A percentile compares a stretch with the other conserved stretches of the same genome.
Conservation (phyloP, 1,284 basidiomycete species). For the Trametes polyzona region DNA sequence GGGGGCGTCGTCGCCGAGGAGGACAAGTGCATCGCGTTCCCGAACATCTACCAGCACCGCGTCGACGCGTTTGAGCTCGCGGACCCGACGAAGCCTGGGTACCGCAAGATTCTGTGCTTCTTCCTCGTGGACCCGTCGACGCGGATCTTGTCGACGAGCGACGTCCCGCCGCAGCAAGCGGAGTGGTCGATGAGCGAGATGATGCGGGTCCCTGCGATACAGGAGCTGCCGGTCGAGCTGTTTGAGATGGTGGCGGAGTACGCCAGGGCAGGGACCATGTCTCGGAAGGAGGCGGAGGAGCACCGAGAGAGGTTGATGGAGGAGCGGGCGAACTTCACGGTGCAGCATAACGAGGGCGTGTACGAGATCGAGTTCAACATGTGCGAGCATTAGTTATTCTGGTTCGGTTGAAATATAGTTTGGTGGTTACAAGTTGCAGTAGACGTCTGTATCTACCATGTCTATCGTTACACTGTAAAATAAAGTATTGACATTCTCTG, state of each 20-base stretch:
- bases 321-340: slow-evolving; percentile 15
- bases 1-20: slow-evolving; percentile 9
- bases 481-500: too few relatives aligned
- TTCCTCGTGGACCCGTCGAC: slow-evolving; percentile 36
- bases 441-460: too few relatives aligned
- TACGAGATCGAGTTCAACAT: slow-evolving; percentile 23
- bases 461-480: too few relatives aligned
- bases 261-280: neutral
- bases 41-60: slow-evolving; percentile 16
- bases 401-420: too few relatives aligned
- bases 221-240: slow-evolving; percentile 13
- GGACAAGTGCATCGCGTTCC: slow-evolving; percentile 14
- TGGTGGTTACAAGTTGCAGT: too few relatives aligned
- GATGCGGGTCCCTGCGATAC: neutral
- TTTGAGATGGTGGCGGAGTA: slow-evolving; percentile 4
- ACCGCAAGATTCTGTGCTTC: slow-evolving; percentile 35
- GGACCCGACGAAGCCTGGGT: slow-evolving; percentile 31
- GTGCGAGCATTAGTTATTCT: slow-evolving; percentile 20
- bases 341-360: slow-evolving; percentile 7
- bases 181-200: slow-evolving; percentile 9
- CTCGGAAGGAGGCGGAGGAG: slow-evolving; percentile 15
- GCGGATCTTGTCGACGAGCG: slow-evolving; percentile 4
- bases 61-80: slow-evolving; percentile 32
- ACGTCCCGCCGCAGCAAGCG: slow-evolving; percentile 6
- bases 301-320: slow-evolving; percentile 18